Evolutionary conservation across 2,329 filamentous ascomycete genomes (phyloP).

Genomic region (Pestalotiopsis sp.): DNA sequence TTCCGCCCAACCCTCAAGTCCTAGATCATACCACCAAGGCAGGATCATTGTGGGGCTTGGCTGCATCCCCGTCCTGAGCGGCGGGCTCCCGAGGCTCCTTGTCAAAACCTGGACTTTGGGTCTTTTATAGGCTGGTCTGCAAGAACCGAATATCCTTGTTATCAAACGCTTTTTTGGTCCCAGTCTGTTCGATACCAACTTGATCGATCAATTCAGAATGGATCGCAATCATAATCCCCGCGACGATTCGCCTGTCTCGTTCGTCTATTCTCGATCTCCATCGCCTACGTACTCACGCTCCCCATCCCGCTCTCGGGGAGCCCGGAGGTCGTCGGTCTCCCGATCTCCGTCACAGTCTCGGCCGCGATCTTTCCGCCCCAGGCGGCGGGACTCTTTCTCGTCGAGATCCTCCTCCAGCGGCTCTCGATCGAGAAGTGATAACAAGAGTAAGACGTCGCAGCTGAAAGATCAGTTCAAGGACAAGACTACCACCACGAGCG

Average conservation of each 20-base stretch:
- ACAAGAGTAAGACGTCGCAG: neutral
- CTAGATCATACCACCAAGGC: neutral
- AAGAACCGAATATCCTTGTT: neutral
- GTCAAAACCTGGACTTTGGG: neutral
- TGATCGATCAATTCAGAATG: neutral
- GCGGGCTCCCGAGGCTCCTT: neutral
- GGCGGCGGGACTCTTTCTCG: slow-evolving; percentile 8
- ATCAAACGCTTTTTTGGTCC: neutral
- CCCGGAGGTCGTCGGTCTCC: neutral
- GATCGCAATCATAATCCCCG: neutral
- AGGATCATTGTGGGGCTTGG: neutral
- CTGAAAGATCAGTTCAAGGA: slow-evolving; percentile 15
- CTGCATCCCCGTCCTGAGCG: neutral
- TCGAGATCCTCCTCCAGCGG: slow-evolving; percentile 12
- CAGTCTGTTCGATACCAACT: neutral
- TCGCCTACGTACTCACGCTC: slow-evolving; percentile 4
- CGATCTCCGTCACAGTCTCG: slow-evolving; percentile 3
- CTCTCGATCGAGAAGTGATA: neutral
- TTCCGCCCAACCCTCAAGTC: neutral
- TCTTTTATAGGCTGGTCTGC: neutral
- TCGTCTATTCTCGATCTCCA: slow-evolving; percentile 8
- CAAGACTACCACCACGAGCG: slow-evolving; percentile 18
- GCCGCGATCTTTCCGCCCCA: neutral
- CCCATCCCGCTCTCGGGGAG: neutral
- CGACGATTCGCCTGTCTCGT: neutral